phyloP scores from a whole-genome alignment of 106 monocot genomes.

The Allium fistulosum region DNA sequence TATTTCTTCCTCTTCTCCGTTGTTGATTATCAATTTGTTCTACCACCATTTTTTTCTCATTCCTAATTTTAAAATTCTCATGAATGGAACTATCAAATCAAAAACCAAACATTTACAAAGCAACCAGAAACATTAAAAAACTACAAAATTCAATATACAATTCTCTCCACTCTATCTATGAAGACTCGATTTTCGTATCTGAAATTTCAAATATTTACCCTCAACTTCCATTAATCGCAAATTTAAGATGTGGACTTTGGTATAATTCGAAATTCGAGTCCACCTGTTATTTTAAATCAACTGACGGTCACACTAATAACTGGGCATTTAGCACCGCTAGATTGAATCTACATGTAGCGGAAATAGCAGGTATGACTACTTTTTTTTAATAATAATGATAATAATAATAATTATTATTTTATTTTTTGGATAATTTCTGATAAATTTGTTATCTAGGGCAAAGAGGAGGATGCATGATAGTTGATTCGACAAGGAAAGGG shows the following conservation, averaged over 20 bases:
- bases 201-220: conserved; percentile 89
- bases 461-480: conserved; percentile 85
- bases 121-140: conserved; percentile 56
- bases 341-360: conserved; percentile 87
- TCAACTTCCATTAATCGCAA: conserved; percentile 76
- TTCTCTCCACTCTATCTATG: conserved; percentile 79
- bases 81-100: not conserved
- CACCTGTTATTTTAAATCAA: conserved; percentile 96
- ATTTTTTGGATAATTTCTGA: not conserved
- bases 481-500: conserved; percentile 91
- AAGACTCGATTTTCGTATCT: conserved; percentile 80
- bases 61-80: too few relatives aligned
- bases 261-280: conserved; percentile 58
- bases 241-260: conserved; percentile 96
- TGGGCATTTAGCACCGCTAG: conserved; percentile 85
- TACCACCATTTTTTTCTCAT: too few relatives aligned
- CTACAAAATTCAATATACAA: conserved; percentile 58
- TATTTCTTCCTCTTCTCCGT: too few relatives aligned
- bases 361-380: conserved; percentile 46
- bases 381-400: too few relatives aligned
- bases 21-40: too few relatives aligned
- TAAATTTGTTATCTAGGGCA: conserved; percentile 46
- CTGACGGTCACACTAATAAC: conserved; percentile 87
- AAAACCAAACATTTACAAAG: conserved; percentile 50
- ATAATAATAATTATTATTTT: not conserved